Evolutionary conservation across 2,329 filamentous ascomycete genomes (phyloP).

Genomic region (Stenocarpella maydis): DNA sequence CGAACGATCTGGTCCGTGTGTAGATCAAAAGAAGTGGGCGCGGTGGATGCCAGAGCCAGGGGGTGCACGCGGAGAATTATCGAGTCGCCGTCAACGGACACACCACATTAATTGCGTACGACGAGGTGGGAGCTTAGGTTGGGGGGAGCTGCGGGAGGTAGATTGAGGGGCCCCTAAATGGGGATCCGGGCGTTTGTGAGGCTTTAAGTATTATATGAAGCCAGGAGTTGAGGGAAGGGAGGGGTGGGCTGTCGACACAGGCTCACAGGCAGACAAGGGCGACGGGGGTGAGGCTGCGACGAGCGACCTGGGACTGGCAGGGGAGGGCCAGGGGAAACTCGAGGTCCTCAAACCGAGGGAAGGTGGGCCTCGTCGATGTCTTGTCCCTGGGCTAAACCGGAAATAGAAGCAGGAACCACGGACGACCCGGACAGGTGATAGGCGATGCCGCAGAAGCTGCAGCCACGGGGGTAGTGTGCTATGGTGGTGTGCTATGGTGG

Average conservation of each 20-base stretch:
- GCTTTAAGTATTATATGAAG: slow-evolving; percentile 36
- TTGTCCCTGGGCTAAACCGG: slow-evolving; percentile 20
- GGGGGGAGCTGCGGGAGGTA: slow-evolving; percentile 15
- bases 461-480: slow-evolving; percentile 1
- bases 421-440: slow-evolving; percentile 24
- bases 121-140: slow-evolving; percentile 24
- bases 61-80: slow-evolving; percentile 33
- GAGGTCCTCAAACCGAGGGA: slow-evolving; percentile 28
- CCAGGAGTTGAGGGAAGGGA: slow-evolving; percentile 25
- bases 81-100: slow-evolving; percentile 30
- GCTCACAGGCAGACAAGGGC: slow-evolving; percentile 25
- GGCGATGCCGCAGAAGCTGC: slow-evolving; percentile 26
- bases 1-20: slow-evolving; percentile 35
- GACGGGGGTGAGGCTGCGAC: slow-evolving; percentile 27
- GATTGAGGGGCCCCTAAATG: slow-evolving; percentile 9
- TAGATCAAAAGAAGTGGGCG: slow-evolving; percentile 32
- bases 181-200: not conserved
- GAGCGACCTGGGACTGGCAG: slow-evolving; percentile 31
- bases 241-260: slow-evolving; percentile 26
- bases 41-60: slow-evolving; percentile 25
- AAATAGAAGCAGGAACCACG: slow-evolving; percentile 21
- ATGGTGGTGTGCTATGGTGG: too few species aligned
- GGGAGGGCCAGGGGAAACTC: slow-evolving; percentile 29
- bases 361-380: slow-evolving; percentile 16
- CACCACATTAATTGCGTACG: slow-evolving; percentile 28